Base-by-base conservation (phyloP, 202 grass and related monocot species). In the Zoysia matrella region DNA sequence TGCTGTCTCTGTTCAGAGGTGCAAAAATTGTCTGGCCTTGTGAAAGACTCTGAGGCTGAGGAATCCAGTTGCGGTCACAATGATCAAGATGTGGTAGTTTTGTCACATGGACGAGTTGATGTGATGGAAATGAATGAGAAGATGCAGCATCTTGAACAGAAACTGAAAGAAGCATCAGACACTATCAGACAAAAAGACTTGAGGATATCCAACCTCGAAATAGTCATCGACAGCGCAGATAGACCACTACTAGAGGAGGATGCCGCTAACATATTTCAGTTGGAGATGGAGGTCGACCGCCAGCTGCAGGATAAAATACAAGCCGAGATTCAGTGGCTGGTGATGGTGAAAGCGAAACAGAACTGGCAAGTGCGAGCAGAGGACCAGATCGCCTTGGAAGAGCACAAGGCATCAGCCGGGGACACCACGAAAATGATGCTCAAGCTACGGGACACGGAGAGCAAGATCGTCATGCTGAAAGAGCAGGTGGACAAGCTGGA, bases 221-320 rank as follows among this genome's bases (percentile, higher is more conserved):
- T 18, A 51, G 67, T 84, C 7, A 84, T 91, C 30, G 71, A 73
- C 3, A 54, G 30, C 3, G 47, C 52, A 6, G 52, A 71, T 9
- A 16, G 47, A 15, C 49, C 87, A 44, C 53, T n/a, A 0, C 54
- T 47, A 41, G 75, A 47, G 52, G 69, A 62, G 13, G 76, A 69
- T 40, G 63, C 58, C 30, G 7, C 69, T 51, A 77, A 80, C 48
- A 74, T 75, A 2, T 80, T 80, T 74, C 63, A 82, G 75, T 11
- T 94, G 60, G 87, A 91, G 56, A n/a, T 15, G 22, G 92, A 94
- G 60, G 71, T 94, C 2, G 89, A 89, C 3, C 52, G 18, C 18
- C 82, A 87, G 12, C 82, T 94, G 48, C 54, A 69, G 82, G 90
- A 89, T 61, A 85, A 86, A 46, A 69, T 94, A 39, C 71, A 91